These are phyloP conservation scores for Endothia cerciana DNA, from an alignment of 2,329 filamentous ascomycete species.

Conservation along the genomic window DNA sequence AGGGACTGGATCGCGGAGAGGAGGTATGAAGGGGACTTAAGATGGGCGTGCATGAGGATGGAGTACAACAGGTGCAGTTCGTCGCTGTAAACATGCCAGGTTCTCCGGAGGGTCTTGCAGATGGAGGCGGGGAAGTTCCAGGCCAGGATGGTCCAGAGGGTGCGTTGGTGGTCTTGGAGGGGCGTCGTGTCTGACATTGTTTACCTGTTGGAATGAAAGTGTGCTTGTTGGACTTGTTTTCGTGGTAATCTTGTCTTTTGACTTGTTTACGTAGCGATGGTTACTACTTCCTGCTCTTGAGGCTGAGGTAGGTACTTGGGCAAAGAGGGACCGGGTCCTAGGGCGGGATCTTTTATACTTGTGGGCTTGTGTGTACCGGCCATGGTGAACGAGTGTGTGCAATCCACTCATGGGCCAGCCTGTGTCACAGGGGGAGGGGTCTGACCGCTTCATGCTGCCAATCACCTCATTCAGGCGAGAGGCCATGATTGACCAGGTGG, in stretches of 20 bases:
- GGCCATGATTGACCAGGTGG: background rate
- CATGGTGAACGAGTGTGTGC: background rate
- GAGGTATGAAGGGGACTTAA: conserved; percentile 5
- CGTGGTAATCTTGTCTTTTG: background rate
- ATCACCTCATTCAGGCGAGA: background rate
- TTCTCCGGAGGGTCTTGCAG: conserved; percentile 14
- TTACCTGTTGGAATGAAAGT: background rate
- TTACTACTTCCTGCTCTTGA: background rate
- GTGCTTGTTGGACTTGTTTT: background rate
- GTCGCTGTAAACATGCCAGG: conserved; percentile 13
- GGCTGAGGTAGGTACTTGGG: background rate
- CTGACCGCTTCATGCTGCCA: background rate
- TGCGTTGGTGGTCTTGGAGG: conserved; percentile 12
- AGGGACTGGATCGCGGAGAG: conserved; percentile 13
- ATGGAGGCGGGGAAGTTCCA: conserved; percentile 23
- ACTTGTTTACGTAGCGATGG: background rate
- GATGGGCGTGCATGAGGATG: conserved; percentile 12
- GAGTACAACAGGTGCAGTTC: conserved; percentile 21
- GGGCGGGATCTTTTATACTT: background rate
- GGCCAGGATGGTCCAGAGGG: conserved; percentile 19
- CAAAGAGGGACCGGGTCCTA: background rate
- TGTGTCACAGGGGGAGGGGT: background rate
- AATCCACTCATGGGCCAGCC: background rate
- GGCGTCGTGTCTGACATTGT: background rate
- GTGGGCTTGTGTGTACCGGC: background rate